phyloP scores from a whole-genome alignment of 805 yeast species.

The Yamadazyma insecticola region DNA sequence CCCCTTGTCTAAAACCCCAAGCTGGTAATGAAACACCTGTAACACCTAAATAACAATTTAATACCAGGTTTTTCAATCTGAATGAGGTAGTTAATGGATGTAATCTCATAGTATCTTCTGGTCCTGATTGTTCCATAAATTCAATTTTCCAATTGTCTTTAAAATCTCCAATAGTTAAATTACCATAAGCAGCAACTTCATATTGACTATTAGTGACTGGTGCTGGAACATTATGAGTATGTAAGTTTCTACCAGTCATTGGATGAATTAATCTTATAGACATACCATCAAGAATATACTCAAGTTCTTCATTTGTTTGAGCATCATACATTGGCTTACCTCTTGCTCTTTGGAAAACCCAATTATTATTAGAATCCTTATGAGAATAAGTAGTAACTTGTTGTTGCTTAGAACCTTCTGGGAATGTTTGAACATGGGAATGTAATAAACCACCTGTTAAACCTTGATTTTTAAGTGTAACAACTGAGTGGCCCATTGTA shows the following conservation, averaged over 20 bases:
- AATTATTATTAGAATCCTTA: slow-evolving; percentile 42
- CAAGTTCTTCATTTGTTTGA: slow-evolving; percentile 25
- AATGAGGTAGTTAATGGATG: slow-evolving; percentile 85
- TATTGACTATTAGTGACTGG: slow-evolving; percentile 51
- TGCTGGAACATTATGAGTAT: slow-evolving; percentile 63
- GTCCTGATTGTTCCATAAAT: slow-evolving; percentile 54
- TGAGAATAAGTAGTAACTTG: slow-evolving; percentile 45
- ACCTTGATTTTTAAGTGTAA: slow-evolving; percentile 40
- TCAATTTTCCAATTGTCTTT: slow-evolving; percentile 79
- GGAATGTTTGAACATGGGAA: slow-evolving; percentile 43
- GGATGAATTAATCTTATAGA: slow-evolving; percentile 59
- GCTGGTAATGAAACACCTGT: slow-evolving; percentile 79
- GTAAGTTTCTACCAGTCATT: slow-evolving; percentile 60
- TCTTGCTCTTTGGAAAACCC: slow-evolving; percentile 47
- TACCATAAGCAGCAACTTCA: slow-evolving; percentile 76
- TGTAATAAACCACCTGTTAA: slow-evolving; percentile 43
- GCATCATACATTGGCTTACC: slow-evolving; percentile 29
- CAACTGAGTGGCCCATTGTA: slow-evolving; percentile 44
- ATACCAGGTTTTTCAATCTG: slow-evolving; percentile 60
- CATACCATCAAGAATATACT: slow-evolving; percentile 54
- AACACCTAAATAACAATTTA: slow-evolving; percentile 84
- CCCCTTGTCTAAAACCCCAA: slow-evolving; percentile 99
- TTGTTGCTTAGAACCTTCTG: slow-evolving; percentile 45
- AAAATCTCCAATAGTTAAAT: slow-evolving; percentile 56
- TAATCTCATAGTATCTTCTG: slow-evolving; percentile 48